phyloP scores from a whole-genome alignment of 306 rosid species.

The Trichosanthes truncata region DNA sequence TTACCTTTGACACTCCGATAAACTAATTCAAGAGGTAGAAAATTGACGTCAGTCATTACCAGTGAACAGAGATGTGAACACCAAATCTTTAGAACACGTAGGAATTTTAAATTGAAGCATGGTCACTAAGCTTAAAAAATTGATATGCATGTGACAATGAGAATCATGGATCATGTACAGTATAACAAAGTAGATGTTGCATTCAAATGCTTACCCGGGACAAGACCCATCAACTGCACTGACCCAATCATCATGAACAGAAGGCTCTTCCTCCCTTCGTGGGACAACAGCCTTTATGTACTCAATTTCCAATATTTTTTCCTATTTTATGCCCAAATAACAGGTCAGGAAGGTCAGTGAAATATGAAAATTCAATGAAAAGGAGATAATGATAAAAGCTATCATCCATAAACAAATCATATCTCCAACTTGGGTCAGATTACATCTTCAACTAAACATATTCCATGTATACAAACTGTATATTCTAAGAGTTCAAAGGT shows the following conservation, averaged over 20 bases:
- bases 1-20: not conserved
- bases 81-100: not conserved
- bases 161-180: not conserved
- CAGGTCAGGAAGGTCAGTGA: not conserved
- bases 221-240: slow-evolving; percentile 85
- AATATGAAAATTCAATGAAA: not conserved
- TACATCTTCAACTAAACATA: not conserved
- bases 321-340: slow-evolving; percentile 30
- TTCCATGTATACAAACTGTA: not conserved
- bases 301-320: slow-evolving; percentile 70
- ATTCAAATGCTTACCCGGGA: slow-evolving; percentile 47
- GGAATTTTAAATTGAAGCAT: not conserved
- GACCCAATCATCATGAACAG: slow-evolving; percentile 91
- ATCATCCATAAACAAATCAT: not conserved
- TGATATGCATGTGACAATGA: not conserved
- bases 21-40: not conserved
- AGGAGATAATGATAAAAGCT: not conserved
- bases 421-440: not conserved
- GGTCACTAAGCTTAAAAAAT: not conserved
- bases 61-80: not conserved
- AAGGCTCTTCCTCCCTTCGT: slow-evolving; percentile 74
- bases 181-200: not conserved
- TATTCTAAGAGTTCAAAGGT: not conserved
- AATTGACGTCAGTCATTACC: not conserved
- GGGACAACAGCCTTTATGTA: slow-evolving; percentile 69